These are phyloP conservation scores for Trichoderma sp. DNA, from an alignment of 2,329 filamentous ascomycete genomes.

Conservation along the genomic window DNA sequence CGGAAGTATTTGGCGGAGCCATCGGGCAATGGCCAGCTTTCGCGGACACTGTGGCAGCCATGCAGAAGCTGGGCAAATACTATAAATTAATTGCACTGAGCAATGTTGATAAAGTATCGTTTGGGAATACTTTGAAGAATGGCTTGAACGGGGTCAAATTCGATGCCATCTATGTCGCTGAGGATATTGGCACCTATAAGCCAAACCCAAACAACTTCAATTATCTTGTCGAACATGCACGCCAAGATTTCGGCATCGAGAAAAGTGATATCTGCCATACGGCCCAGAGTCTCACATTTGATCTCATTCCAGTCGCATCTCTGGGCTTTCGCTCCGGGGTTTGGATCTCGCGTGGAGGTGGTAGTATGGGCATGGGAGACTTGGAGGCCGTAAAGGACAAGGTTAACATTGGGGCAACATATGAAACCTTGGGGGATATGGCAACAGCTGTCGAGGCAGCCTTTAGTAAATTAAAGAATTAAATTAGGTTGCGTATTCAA, in stretches of 20 bases:
- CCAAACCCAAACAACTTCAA: conserved; percentile 64
- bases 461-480: not conserved
- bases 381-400: conserved; percentile 48
- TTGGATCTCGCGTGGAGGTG: conserved; percentile 61
- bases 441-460: conserved; percentile 42
- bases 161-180: conserved; percentile 66
- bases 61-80: conserved; percentile 47
- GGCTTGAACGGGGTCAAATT: conserved; percentile 52
- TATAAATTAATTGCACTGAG: conserved; percentile 62
- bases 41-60: conserved; percentile 54
- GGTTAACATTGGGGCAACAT: conserved; percentile 52
- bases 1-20: conserved; percentile 49
- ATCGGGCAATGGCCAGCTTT: conserved; percentile 59
- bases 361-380: conserved; percentile 37
- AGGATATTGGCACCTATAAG: conserved; percentile 72
- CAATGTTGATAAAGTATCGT: conserved; percentile 53
- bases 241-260: conserved; percentile 52
- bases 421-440: conserved; percentile 57
- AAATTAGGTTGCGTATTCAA: not conserved
- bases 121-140: conserved; percentile 27
- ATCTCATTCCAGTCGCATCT: conserved; percentile 64
- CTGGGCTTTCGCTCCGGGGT: conserved; percentile 56
- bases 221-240: conserved; percentile 55
- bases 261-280: conserved; percentile 61
- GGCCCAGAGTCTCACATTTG: conserved; percentile 65